A percentile compares a stretch with the other conserved stretches of the same genome.
Conservation (phyloP, 2,329 filamentous ascomycete species). For the Rosellinia necatrix region DNA sequence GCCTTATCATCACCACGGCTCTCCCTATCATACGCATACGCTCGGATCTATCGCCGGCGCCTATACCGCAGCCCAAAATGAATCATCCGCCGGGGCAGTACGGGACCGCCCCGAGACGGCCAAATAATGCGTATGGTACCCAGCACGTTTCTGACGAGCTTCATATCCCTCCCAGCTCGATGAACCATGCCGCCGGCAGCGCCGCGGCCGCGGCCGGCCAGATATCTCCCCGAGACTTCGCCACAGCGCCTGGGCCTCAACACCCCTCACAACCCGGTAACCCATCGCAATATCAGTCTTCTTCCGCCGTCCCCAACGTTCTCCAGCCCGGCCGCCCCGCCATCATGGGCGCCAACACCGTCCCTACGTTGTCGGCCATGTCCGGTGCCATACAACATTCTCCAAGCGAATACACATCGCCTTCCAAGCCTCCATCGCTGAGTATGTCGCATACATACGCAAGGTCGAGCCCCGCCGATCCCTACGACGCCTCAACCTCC, state of each 20-base stretch:
- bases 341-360: conserved; percentile 49
- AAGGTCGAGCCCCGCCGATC: conserved; percentile 76
- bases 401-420: conserved; percentile 48
- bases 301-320: conserved; percentile 59
- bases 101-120: conserved; percentile 44
- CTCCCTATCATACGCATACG: conserved; percentile 1
- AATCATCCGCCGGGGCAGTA: conserved; percentile 45
- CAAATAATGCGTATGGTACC: conserved; percentile 44
- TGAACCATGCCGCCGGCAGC: conserved; percentile 45
- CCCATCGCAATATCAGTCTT: conserved; percentile 46
- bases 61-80: conserved; percentile 36
- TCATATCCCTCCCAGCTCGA: conserved; percentile 53
- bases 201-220: conserved; percentile 40
- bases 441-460: conserved; percentile 77
- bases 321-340: conserved; percentile 59
- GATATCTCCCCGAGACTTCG: conserved; percentile 54
- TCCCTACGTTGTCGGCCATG: conserved; percentile 53
- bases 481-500: conserved; percentile 55
- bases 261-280: conserved; percentile 50
- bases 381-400: conserved; percentile 47
- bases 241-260: conserved; percentile 48
- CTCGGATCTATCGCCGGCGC: conserved; percentile 7
- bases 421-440: conserved; percentile 68
- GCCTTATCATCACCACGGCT: background rate
- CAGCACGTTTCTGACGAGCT: conserved; percentile 54